Base-by-base conservation (phyloP, 352 stramenopile species). In the Pythium brachiatum region DNA sequence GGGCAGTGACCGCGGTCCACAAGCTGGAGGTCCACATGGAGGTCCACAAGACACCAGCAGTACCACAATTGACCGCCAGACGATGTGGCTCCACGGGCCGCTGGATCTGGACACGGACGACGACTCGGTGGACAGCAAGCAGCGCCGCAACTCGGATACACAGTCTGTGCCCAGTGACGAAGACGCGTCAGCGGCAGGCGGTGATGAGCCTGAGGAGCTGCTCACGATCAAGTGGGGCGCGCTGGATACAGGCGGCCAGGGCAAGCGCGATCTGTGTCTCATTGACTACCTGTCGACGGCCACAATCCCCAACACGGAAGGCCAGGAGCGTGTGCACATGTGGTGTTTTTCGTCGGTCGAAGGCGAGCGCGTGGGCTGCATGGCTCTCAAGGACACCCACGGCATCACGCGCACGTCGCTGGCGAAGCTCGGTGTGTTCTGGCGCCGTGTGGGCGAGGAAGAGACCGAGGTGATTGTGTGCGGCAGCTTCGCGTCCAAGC, bases 381-480 rank as follows among this genome's bases (percentile, higher is more conserved):
- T 87, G 71, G 74, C 75, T 34, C 78, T 93, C 48, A 88, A 87
- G 47, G 80, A 91, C 36, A 89, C 81, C 15, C 83, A 93, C 71
- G 58, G 73, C 52, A 66, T 91, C 27, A 55, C 56, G 12, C 83
- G 83, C 44, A 80, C 77, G 26, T 75, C 58, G 54, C 70, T 93
- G 29, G 78, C 75, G 34, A 88, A 88, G 63, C 63, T 90, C 50
- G 83, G 81, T 7, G 64, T 93, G 7, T 91, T 93, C 58, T 93
- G 83, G 83, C 81, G 76, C 36, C 72, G 75, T 56, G 56, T 86
- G 25, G 86, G 74, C 23, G 73, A 83, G 23, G 80, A 90, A 44
- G 81, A 93, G 62, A 88, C 81, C 18, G 81, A 93, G 68, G 80
- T 93, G 20, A 89, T 89, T 39, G 72, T 91, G 15, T 93, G 84